Conservation (phyloP, 371 early-diverging fungal species). For the Syncephalastrum sp. region DNA sequence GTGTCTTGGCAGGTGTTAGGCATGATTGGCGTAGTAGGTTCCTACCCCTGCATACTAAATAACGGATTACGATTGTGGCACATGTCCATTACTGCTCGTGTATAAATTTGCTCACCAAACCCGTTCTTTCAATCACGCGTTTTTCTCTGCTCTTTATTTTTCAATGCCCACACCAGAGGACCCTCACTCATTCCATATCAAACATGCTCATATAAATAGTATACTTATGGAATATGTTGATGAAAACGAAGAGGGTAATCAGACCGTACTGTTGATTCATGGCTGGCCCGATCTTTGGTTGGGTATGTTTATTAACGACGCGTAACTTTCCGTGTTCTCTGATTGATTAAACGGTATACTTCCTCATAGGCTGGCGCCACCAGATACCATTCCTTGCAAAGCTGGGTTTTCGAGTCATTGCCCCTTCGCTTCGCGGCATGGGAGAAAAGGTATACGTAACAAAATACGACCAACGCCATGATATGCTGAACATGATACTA, state of each 20-base stretch:
- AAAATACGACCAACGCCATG: background rate
- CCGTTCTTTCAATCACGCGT: no score
- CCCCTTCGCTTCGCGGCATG: constrained; percentile 66
- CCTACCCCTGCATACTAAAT: no score
- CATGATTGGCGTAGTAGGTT: no score
- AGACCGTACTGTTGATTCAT: constrained; percentile 58
- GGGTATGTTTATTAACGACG: constrained; percentile 10
- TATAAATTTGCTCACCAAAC: no score
- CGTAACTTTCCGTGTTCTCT: background rate
- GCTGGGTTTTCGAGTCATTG: constrained; percentile 74
- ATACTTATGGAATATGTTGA: constrained; percentile 68
- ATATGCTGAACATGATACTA: constrained; percentile 14
- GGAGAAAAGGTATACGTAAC: constrained; percentile 58
- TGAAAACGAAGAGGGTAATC: constrained; percentile 51
- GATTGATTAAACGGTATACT: background rate
- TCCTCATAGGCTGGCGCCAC: constrained; percentile 64
- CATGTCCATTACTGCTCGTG: no score
- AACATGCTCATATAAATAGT: constrained; percentile 39
- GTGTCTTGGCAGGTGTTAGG: no score
- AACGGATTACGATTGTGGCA: no score
- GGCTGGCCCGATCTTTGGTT: constrained; percentile 70
- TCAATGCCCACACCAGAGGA: constrained; percentile 18
- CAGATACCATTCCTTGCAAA: constrained; percentile 65
- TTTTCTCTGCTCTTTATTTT: background rate
- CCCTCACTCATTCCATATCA: constrained; percentile 42